These are phyloP conservation scores for Cutaneotrichosporon cavernicola DNA, from an alignment of 1,284 basidiomycete genomes.

Conservation along the genomic window DNA sequence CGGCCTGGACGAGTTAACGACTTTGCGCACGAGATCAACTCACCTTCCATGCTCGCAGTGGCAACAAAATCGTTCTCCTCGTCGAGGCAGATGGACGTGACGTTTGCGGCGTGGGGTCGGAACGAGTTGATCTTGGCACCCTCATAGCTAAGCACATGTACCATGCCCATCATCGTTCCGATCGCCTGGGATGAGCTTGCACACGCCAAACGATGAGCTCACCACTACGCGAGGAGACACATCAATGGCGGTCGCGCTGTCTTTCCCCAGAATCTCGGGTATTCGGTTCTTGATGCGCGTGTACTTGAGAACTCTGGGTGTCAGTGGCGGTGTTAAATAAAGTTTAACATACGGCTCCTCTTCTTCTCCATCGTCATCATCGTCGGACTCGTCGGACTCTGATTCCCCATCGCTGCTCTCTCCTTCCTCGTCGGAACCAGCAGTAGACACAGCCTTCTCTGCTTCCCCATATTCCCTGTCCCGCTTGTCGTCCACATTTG, in stretches of 20 bases:
- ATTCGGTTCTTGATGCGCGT: conserved; percentile 72
- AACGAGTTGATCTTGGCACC: conserved; percentile 86
- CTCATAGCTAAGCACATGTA: conserved; percentile 77
- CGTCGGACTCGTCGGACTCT: conserved; percentile 21
- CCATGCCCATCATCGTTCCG: conserved; percentile 87
- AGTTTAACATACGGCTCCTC: conserved; percentile 46
- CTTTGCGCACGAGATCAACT: conserved; percentile 36
- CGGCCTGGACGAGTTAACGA: conserved; percentile 60
- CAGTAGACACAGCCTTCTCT: not conserved
- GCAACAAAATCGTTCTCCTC: conserved; percentile 83
- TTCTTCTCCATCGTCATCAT: conserved; percentile 47
- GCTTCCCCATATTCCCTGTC: not conserved
- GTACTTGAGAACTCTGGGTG: conserved; percentile 72
- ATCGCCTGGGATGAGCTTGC: conserved; percentile 60
- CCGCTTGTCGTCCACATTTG: not conserved
- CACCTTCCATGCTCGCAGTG: conserved; percentile 92
- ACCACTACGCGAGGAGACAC: conserved; percentile 76
- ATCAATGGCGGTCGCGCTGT: conserved; percentile 78
- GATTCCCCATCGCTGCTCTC: conserved; percentile 49
- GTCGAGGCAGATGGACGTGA: conserved; percentile 84
- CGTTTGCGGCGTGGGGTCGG: conserved; percentile 85
- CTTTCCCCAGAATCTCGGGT: conserved; percentile 79
- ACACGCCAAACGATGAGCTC: conserved; percentile 30
- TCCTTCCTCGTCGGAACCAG: not conserved
- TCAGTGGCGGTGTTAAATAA: not conserved